Conservation (phyloP, 2,329 filamentous ascomycete species). For the Tolypocladium inflatum region DNA sequence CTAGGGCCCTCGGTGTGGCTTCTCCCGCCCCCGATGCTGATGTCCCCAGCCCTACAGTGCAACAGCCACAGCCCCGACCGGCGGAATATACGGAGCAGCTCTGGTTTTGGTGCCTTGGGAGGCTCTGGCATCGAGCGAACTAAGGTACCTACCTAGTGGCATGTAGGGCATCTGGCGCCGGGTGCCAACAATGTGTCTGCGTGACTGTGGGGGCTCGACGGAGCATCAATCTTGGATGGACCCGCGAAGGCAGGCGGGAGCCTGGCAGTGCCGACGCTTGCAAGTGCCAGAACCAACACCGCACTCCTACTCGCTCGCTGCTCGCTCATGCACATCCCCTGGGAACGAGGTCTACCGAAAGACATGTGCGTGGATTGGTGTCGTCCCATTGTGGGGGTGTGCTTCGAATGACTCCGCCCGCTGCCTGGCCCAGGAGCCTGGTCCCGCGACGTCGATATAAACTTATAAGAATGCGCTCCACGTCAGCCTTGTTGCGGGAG, state of each 20-base stretch:
- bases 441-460: neutral
- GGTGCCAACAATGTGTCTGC: neutral
- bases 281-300: neutral
- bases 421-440: constrained; percentile 1
- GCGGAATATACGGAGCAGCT: neutral
- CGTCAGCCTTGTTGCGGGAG: neutral
- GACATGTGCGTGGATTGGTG: neutral
- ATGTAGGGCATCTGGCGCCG: neutral
- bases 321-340: neutral
- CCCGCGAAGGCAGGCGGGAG: neutral
- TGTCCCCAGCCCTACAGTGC: neutral
- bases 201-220: neutral
- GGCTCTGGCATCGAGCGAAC: neutral
- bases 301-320: neutral
- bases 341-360: neutral
- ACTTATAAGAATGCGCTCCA: neutral
- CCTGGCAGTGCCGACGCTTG: neutral
- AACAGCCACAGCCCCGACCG: neutral
- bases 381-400: constrained; percentile 2
- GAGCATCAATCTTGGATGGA: neutral
- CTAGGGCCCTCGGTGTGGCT: neutral
- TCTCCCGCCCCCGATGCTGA: neutral
- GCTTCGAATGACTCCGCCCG: constrained; percentile 1
- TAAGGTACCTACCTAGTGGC: neutral
- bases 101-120: neutral